These are phyloP conservation scores for Sparassis latifolia DNA, from an alignment of 1,284 basidiomycete genomes.

Conservation along the genomic window DNA sequence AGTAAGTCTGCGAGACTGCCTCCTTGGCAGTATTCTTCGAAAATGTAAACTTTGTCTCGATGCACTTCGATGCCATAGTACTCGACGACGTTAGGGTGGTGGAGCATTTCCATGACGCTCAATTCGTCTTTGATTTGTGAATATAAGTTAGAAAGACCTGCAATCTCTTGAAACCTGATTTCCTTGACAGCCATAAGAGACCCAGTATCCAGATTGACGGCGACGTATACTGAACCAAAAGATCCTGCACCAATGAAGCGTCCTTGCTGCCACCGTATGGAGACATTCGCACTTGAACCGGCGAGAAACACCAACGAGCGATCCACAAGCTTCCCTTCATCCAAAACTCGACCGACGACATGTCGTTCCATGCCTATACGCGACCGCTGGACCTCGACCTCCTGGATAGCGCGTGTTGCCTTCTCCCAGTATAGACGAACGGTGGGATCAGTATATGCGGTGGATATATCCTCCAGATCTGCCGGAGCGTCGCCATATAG, in stretches of 20 bases:
- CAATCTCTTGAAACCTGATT: conserved; percentile 94
- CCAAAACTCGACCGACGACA: conserved; percentile 82
- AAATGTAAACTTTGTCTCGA: conserved; percentile 98
- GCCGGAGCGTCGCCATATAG: conserved; percentile 15
- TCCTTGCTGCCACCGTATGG: conserved; percentile 98
- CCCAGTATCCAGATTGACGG: conserved; percentile 95
- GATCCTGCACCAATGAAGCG: conserved; percentile 97
- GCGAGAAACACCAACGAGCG: conserved; percentile 88
- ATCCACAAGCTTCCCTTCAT: conserved; percentile 88
- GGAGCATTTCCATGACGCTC: conserved; percentile 97
- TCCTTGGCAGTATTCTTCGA: conserved; percentile 98
- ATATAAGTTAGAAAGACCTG: conserved; percentile 78
- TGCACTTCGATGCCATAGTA: conserved; percentile 99
- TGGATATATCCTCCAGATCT: conserved; percentile 29
- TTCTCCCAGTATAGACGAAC: conserved; percentile 72
- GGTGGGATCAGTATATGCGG: conserved; percentile 51
- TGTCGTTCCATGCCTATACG: conserved; percentile 63
- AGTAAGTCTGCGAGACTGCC: conserved; percentile 88
- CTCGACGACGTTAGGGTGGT: conserved; percentile 97
- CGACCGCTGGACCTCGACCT: conserved; percentile 51
- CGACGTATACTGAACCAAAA: conserved; percentile 96
- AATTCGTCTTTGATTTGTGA: conserved; percentile 97
- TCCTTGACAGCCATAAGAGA: conserved; percentile 99
- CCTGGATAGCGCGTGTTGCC: conserved; percentile 37
- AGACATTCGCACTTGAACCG: conserved; percentile 89